phyloP scores from a whole-genome alignment of 2,329 filamentous ascomycete genomes.

The Blastomyces parvus region DNA sequence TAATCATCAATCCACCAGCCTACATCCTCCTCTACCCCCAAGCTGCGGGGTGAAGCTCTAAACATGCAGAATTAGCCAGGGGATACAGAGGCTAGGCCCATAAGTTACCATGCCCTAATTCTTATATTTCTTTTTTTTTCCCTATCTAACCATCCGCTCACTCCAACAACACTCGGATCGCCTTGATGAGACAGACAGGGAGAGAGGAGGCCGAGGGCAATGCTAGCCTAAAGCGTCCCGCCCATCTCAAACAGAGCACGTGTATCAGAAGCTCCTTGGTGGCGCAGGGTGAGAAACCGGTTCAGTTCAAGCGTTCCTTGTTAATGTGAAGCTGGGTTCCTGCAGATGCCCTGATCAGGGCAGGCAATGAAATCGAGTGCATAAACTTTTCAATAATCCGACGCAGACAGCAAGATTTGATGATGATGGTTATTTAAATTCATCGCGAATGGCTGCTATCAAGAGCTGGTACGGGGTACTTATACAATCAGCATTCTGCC shows the following conservation, averaged over 20 bases:
- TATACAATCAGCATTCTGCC: too few species aligned
- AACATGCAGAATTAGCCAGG: not conserved
- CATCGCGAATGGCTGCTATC: not conserved
- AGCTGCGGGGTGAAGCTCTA: not conserved
- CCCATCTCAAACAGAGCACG: constrained; percentile 2
- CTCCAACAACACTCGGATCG: not conserved
- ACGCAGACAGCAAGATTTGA: not conserved
- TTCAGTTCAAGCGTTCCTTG: not conserved
- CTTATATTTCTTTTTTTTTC: not conserved
- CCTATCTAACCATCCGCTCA: not conserved
- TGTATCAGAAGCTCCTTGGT: not conserved
- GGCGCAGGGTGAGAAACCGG: not conserved
- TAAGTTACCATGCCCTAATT: not conserved
- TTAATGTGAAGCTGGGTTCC: not conserved
- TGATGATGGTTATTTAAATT: too few species aligned
- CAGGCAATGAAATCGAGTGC: not conserved
- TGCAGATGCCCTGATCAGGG: not conserved
- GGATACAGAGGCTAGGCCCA: not conserved
- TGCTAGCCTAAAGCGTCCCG: too few species aligned
- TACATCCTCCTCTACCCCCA: too few species aligned
- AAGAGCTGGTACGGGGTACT: too few species aligned
- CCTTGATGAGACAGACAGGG: not conserved
- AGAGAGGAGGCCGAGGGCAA: not conserved
- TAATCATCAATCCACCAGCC: too few species aligned
- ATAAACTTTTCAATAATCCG: too few species aligned